Base-by-base conservation (phyloP, 2,329 filamentous ascomycete species). In the Colletotrichum camelliae region DNA sequence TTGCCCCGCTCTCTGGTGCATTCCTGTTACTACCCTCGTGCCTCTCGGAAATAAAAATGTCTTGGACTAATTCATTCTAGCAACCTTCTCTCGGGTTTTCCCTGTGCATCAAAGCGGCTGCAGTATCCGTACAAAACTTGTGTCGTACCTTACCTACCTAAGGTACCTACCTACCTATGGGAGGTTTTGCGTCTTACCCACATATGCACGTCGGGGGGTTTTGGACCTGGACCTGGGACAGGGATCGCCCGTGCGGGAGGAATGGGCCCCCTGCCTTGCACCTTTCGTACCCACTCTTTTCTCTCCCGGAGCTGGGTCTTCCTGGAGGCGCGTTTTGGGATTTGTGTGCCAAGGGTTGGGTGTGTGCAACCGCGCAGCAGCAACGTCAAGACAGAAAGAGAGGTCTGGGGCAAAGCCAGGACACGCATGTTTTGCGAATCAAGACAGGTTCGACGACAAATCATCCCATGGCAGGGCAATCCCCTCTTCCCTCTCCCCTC, bases 201-300 rank as follows among this genome's bases (percentile, higher is more conserved):
- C 43, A 73, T 69, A 75, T 73, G 73, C 57, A 73, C 12, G 43
- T 75, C 64, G 33, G 64, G 61, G 62, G 70, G 33, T 33, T 13
- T 58, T 58, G 39, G 39, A 18, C 39, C 39, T 48, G 18, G 39
- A 0, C 39, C 39, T 12, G 3, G 39, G 39, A 48, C 70, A 68
- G 64, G 64, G 58, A 73, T 75, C 12, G 70, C 73, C 73, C 70
- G 73, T 75, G 73, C 73, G 64, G 58, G 43, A 57, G 60, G 57
- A 60, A 69, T 39, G 33, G 67, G 61, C 31, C 43, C 43, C 39
- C 1, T 16, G 37, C 65, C 48, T 18, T 37, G 55, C 43, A 64
- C 58, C 57, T 52, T 4, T 10, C 58, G 5, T 2, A 35, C 16
- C 57, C 39, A 48, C 18, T 48, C 39, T 48, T 48, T 18, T 48